phyloP scores from a whole-genome alignment of 1,284 basidiomycete species.

The Ceratobasidium sp. region DNA sequence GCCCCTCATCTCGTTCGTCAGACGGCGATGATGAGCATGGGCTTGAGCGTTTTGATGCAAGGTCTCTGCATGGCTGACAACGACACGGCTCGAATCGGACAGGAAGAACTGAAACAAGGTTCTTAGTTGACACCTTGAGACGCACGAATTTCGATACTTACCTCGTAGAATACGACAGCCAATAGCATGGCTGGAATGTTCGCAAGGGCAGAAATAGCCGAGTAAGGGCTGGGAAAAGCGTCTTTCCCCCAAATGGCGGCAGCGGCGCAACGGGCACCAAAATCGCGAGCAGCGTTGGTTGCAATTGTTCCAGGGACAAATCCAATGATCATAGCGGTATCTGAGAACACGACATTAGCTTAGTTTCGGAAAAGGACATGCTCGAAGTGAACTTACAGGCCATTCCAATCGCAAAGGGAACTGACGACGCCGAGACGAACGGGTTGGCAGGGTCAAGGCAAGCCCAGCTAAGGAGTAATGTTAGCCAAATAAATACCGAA shows the following conservation, averaged over 20 bases:
- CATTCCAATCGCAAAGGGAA: conserved; percentile 65
- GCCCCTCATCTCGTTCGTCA: conserved; percentile 34
- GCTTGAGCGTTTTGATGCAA: conserved; percentile 35
- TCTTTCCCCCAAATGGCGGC: conserved; percentile 37
- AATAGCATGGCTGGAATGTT: conserved; percentile 71
- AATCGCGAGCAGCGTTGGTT: conserved; percentile 73
- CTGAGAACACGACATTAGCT: conserved; percentile 50
- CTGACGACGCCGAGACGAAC: conserved; percentile 63
- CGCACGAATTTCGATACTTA: neutral
- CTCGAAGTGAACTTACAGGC: neutral
- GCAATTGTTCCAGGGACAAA: conserved; percentile 64
- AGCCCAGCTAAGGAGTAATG: conserved; percentile 17
- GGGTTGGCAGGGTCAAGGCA: conserved; percentile 69
- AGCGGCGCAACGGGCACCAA: conserved; percentile 58
- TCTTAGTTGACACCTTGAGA: neutral
- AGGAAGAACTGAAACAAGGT: conserved; percentile 57
- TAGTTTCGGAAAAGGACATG: neutral
- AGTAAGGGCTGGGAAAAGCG: conserved; percentile 37
- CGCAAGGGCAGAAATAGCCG: conserved; percentile 30
- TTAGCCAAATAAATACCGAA: neutral
- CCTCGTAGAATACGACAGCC: conserved; percentile 61
- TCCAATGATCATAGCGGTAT: conserved; percentile 68
- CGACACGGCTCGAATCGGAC: conserved; percentile 61
- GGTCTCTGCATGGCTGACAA: conserved; percentile 35
- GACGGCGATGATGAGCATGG: conserved; percentile 32